These are phyloP conservation scores for Teunomyces panamensis DNA, from an alignment of 805 yeast genomes.

Conservation along the genomic window DNA sequence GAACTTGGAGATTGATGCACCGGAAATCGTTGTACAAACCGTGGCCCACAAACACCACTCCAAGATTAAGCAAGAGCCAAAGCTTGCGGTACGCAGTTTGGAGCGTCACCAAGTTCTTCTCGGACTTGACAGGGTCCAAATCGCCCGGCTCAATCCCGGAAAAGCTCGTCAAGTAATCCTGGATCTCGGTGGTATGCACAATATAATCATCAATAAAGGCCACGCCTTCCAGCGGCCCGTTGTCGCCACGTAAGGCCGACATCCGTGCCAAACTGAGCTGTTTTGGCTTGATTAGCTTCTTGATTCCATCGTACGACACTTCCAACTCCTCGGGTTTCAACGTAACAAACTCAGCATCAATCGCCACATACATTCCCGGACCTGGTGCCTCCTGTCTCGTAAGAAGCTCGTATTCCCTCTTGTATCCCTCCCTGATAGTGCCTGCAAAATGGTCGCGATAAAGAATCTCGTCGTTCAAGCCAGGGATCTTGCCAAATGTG, in stretches of 20 bases:
- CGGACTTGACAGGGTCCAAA: constrained; percentile 64
- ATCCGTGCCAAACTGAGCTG: constrained; percentile 80
- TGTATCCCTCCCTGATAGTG: constrained; percentile 56
- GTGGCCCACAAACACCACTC: constrained; percentile 93
- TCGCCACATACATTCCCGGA: constrained; percentile 78
- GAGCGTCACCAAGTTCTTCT: constrained; percentile 67
- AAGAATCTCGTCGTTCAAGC: constrained; percentile 60
- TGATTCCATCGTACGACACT: constrained; percentile 67
- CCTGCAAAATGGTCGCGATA: constrained; percentile 74
- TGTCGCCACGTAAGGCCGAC: constrained; percentile 74
- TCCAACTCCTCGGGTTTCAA: constrained; percentile 77
- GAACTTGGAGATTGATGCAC: constrained; percentile 88
- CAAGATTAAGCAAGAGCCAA: constrained; percentile 86
- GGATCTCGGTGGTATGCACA: constrained; percentile 64
- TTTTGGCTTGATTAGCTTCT: constrained; percentile 69
- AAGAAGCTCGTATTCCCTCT: constrained; percentile 65
- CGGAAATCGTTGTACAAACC: constrained; percentile 89
- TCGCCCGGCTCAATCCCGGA: constrained; percentile 97
- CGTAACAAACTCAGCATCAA: constrained; percentile 95
- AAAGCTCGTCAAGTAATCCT: constrained; percentile 83
- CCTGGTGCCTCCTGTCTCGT: constrained; percentile 68
- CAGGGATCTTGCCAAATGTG: constrained; percentile 15
- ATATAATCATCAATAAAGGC: constrained; percentile 95
- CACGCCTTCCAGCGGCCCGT: constrained; percentile 61
- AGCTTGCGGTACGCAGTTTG: constrained; percentile 83